Evolutionary conservation across 441 rosid genomes (phyloP), one percentile per base, ranked within the genome.

Genomic region (Geranium incanum): DNA sequence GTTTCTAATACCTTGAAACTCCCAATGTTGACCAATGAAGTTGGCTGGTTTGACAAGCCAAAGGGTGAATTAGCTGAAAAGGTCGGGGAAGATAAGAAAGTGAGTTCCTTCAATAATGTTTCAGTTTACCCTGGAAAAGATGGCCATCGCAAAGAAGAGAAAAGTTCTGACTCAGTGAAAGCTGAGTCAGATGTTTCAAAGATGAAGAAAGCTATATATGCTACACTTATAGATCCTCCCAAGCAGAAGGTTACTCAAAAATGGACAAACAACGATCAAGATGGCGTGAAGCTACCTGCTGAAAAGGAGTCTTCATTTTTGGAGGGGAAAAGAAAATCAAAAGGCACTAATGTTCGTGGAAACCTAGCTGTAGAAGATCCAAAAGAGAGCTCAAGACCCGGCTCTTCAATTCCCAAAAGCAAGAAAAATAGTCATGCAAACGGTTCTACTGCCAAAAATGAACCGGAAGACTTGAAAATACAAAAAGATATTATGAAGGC

Each of bases 1-100:
- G 86, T 95, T 77, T 81, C 87, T n/a, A 81, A 84, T 79, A 80
- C 95, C 55, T 36, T 86, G 82, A 85, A 81, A 85, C 90, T 88
- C 78, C 93, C 97, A 60, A 81, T 89, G 28, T 70, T 18, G 48
- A 64, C 80, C 68, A 80, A 78, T 78, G 93, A 87, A 68, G 78
- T 72, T 75, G 83, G 78, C 57, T 72, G 60, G 74, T 88, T 73
- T 68, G 89, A 83, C 79, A 84, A 85, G 80, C 80, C 67, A 59
- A 87, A 82, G 81, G 79, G 73, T 52, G 77, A 71, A 76, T 77
- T 81, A n/a, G 73, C 78, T 74, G 84, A 82, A 76, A 88, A 84
- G 80, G 72, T 75, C 48, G 78, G 80, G 84, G 92, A 85, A 78
- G 91, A 82, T 70, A 84, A 81, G 72, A 85, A 79, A 77, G 71